Evolutionary conservation across 106 monocot species (phyloP).

Genomic region (Acorus gramineus): DNA sequence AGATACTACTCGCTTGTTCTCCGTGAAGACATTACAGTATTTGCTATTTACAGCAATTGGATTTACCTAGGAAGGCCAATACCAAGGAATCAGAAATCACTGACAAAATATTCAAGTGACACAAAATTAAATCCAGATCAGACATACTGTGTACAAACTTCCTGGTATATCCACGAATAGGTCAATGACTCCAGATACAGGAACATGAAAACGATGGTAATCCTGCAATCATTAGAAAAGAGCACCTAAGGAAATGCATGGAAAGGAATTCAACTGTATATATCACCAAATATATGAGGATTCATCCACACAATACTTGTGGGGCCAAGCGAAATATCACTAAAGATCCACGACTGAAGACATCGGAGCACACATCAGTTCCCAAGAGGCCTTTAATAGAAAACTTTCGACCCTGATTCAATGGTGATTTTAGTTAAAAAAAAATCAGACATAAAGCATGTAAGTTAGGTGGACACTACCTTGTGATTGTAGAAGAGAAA

Average conservation of each 20-base stretch:
- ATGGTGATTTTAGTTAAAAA: constrained; percentile 2
- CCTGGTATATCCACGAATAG: constrained; percentile 58
- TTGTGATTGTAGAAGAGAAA: too few relatives aligned
- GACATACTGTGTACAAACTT: constrained; percentile 51
- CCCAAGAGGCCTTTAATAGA: constrained; percentile 65
- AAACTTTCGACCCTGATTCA: constrained; percentile 57
- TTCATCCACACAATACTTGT: constrained; percentile 22
- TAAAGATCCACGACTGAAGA: constrained; percentile 39
- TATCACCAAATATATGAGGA: too few relatives aligned
- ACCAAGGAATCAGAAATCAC: neutral
- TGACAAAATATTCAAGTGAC: too few relatives aligned
- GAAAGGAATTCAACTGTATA: too few relatives aligned
- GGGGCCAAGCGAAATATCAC: constrained; percentile 77
- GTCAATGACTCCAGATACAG: constrained; percentile 67
- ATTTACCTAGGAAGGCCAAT: constrained; percentile 45
- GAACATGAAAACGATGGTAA: constrained; percentile 76
- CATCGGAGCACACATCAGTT: constrained; percentile 16
- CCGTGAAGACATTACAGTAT: constrained; percentile 76
- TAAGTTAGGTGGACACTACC: too few relatives aligned
- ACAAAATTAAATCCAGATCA: too few relatives aligned
- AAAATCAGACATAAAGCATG: neutral
- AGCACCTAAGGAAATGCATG: neutral
- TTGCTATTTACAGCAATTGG: constrained; percentile 81
- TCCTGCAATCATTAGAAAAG: constrained; percentile 31
- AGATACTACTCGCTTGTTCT: constrained; percentile 67